Conservation (phyloP, 371 early-diverging fungal genomes). For the Mortierella sp. region DNA sequence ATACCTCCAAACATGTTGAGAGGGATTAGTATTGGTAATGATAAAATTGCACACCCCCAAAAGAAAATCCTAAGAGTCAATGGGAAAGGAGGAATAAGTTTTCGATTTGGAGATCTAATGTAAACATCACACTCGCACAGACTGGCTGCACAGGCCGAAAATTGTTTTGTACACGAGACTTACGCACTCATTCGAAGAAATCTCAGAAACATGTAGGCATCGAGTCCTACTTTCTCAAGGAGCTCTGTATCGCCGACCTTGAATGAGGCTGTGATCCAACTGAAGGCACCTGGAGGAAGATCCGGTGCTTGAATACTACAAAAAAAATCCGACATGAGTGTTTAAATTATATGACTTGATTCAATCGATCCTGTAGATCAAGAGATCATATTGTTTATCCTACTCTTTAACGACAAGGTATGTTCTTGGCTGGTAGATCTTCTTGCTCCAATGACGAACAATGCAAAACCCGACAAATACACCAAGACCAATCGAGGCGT, state of each 20-base stretch:
- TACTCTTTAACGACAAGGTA: slow-evolving; percentile 78
- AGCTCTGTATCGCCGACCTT: slow-evolving; percentile 69
- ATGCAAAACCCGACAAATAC: slow-evolving; percentile 72
- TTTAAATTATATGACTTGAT: too few relatives aligned
- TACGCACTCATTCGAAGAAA: slow-evolving; percentile 74
- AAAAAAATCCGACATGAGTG: neutral
- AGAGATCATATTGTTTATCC: neutral
- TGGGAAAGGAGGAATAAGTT: neutral
- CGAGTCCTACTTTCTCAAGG: slow-evolving; percentile 75
- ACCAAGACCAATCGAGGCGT: slow-evolving; percentile 66
- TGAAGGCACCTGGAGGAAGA: slow-evolving; percentile 64
- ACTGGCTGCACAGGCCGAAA: too few relatives aligned
- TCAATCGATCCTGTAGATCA: neutral
- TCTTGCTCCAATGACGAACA: slow-evolving; percentile 68
- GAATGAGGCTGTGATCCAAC: slow-evolving; percentile 73
- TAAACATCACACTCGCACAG: neutral
- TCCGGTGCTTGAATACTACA: slow-evolving; percentile 68
- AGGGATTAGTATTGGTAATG: slow-evolving; percentile 76
- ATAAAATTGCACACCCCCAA: slow-evolving; percentile 66
- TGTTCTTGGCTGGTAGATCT: slow-evolving; percentile 79
- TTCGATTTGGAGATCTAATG: neutral
- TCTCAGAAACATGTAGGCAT: slow-evolving; percentile 83
- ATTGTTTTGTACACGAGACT: slow-evolving; percentile 13
- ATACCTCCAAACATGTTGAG: slow-evolving; percentile 68
- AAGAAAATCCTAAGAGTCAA: slow-evolving; percentile 54